Evolutionary conservation across 352 stramenopile species (phyloP), one percentile per base, ranked within the genome.

Genomic region (Phytopythium ostracodes): DNA sequence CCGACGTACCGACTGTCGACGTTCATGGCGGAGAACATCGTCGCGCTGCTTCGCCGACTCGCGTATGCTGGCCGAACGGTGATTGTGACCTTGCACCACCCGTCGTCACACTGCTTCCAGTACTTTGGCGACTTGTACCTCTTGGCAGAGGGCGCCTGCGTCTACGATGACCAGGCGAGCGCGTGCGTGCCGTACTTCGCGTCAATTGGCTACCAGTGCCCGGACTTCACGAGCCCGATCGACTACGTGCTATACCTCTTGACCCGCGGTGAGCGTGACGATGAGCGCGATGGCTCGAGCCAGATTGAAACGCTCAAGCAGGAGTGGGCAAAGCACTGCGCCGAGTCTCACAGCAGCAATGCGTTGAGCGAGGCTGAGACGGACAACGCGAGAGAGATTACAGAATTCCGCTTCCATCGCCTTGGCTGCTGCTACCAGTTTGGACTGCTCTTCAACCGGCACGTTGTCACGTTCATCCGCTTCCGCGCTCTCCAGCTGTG

Each of bases 11-110:
- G 67, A 0, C 29, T 91, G 29, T 78, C 87, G 51, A 84, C 69
- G 14, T 87, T 87, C 56, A 88, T 81, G 61, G 74, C 81, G 4
- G 79, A 91, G 71, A 77, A 56, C 6, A 71, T 92, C 24, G 69
- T 89, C 7, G 61, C 71, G 0, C 73, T 81, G 62, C 68, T 91
- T 57, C 74, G 71, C 27, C 81, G 83, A 49, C 72, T 98, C 8
- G 88, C 89, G 0, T 84, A 92, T 58, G 63, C 70, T 51, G 84
- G 89, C 0, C 78, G 92, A 56, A 98, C 91, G 1, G 80, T 98
- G 12, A 76, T 96, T 18, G 84, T 84, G 52, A 96, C 94, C 2
- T 96, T 98, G 66, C 93, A 98, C 58, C 83, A 89, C 62, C 89
- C 91, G 11, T 92, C 84, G 27, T 94, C 79, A 20, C 66, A 88